Percentiles rank a stretch among this genome's conserved stretches.
Evolutionary conservation across 2,329 filamentous ascomycete species (phyloP).

Genomic region (Pseudopyricularia javanii): DNA sequence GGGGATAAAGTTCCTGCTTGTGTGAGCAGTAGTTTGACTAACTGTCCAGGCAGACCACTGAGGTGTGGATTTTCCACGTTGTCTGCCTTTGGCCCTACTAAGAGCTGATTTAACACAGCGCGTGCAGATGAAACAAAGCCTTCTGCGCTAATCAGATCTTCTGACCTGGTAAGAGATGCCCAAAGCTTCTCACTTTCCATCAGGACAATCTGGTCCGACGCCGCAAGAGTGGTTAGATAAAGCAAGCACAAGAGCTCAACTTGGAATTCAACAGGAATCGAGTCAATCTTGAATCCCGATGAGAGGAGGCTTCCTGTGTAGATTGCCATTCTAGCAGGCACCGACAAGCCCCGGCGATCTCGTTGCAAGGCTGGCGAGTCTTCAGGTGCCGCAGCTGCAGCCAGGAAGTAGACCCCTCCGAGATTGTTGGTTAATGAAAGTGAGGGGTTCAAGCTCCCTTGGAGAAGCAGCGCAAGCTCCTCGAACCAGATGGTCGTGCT

Average conservation of each 20-base stretch:
- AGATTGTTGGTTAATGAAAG: conserved; percentile 64
- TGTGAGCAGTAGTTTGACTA: conserved; percentile 32
- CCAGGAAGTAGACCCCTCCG: conserved; percentile 57
- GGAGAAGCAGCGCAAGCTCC: conserved; percentile 45
- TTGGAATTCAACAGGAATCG: conserved; percentile 27
- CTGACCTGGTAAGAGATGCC: conserved; percentile 22
- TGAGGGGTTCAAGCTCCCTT: conserved; percentile 41
- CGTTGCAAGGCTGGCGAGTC: conserved; percentile 21
- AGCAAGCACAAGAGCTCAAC: conserved; percentile 40
- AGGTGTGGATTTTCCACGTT: not conserved
- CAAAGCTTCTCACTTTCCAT: conserved; percentile 33
- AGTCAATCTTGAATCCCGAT: conserved; percentile 22
- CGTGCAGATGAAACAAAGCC: conserved; percentile 28
- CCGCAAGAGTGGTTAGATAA: conserved; percentile 35
- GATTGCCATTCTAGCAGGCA: conserved; percentile 62
- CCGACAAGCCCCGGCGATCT: conserved; percentile 59
- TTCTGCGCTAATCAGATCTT: conserved; percentile 25
- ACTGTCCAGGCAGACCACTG: conserved; percentile 19
- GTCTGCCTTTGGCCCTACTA: conserved; percentile 15
- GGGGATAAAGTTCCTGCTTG: conserved; percentile 28
- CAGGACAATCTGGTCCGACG: conserved; percentile 39
- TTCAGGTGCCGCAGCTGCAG: conserved; percentile 7
- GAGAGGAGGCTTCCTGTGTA: conserved; percentile 52
- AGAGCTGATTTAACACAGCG: conserved; percentile 20
- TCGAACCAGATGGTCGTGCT: conserved; percentile 50